Conservation (phyloP, 805 yeast species). For the Ogataea minuta region DNA sequence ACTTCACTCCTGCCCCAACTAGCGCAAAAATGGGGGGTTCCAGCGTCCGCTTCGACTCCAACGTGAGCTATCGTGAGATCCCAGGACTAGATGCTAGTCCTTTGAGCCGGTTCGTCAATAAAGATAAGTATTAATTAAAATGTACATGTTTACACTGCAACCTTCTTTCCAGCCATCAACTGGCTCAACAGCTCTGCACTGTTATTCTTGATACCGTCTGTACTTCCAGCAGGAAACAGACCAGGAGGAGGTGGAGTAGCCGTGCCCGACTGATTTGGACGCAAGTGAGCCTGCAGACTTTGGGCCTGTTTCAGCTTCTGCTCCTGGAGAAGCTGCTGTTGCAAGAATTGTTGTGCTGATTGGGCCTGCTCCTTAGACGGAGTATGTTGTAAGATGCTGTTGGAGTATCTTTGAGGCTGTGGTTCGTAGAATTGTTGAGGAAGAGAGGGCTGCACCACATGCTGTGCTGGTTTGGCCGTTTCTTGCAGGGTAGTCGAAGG, state of each 20-base stretch:
- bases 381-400: slow-evolving; percentile 24
- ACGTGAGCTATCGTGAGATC: slow-evolving; percentile 28
- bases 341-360: slow-evolving; percentile 31
- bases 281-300: slow-evolving; percentile 20
- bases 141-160: slow-evolving; percentile 19
- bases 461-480: slow-evolving; percentile 20
- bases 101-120: slow-evolving; percentile 18
- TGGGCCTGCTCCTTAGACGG: slow-evolving; percentile 25
- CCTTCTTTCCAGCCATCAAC: slow-evolving; percentile 70
- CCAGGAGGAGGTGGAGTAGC: slow-evolving; percentile 78
- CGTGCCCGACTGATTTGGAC: slow-evolving; percentile 30
- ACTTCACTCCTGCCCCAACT: slow-evolving; percentile 3
- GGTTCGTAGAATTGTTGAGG: slow-evolving; percentile 33
- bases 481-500: slow-evolving; percentile 11
- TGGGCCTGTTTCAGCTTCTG: slow-evolving; percentile 28
- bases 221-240: slow-evolving; percentile 37
- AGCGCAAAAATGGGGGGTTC: slow-evolving; percentile 14
- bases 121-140: slow-evolving; percentile 18
- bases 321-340: slow-evolving; percentile 33
- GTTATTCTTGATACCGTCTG: slow-evolving; percentile 21
- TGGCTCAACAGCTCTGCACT: slow-evolving; percentile 76
- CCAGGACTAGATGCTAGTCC: slow-evolving; percentile 24
- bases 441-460: slow-evolving; percentile 31
- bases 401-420: slow-evolving; percentile 28
- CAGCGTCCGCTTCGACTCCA: slow-evolving; percentile 32